A percentile compares a stretch with the other conserved stretches of the same genome.
Evolutionary conservation across 352 stramenopile genomes (phyloP).

Genomic region (Pythium scleroteichum): DNA sequence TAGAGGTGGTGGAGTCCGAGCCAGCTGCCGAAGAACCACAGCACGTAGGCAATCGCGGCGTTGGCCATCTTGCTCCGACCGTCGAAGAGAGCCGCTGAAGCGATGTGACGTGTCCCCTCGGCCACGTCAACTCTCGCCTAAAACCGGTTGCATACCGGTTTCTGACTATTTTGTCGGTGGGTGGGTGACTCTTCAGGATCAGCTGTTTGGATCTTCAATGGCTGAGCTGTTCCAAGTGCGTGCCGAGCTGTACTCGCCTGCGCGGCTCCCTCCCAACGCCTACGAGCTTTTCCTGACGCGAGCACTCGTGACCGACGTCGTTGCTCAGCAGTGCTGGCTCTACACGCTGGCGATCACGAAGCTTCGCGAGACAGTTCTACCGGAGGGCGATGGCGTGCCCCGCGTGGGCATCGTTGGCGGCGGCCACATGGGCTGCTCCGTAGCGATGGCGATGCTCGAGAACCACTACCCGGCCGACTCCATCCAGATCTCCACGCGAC

Average conservation of each 20-base stretch:
- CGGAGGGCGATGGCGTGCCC: constrained; percentile 23
- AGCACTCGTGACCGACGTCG: constrained; percentile 33
- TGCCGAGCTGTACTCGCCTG: constrained; percentile 37
- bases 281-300: constrained; percentile 38
- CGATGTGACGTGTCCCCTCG: too few species aligned
- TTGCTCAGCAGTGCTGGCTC: constrained; percentile 48
- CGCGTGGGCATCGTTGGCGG: constrained; percentile 55
- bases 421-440: constrained; percentile 47
- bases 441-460: constrained; percentile 49
- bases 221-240: constrained; percentile 38
- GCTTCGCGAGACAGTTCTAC: constrained; percentile 14
- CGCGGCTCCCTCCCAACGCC: constrained; percentile 36
- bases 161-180: background rate
- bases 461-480: constrained; percentile 37
- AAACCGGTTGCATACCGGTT: constrained; percentile 1
- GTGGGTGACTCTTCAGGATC: constrained; percentile 3
- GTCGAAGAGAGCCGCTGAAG: background rate
- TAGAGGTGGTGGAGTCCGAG: constrained; percentile 31
- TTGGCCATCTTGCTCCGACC: constrained; percentile 24
- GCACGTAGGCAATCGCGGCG: constrained; percentile 18
- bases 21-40: constrained; percentile 31
- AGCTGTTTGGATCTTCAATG: background rate
- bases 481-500: constrained; percentile 56
- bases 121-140: too few species aligned
- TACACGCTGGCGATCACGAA: constrained; percentile 36